Evolutionary conservation across 2,329 filamentous ascomycete genomes (phyloP), one percentile per base, ranked within the genome.

Genomic region (Cladosporium sp.): DNA sequence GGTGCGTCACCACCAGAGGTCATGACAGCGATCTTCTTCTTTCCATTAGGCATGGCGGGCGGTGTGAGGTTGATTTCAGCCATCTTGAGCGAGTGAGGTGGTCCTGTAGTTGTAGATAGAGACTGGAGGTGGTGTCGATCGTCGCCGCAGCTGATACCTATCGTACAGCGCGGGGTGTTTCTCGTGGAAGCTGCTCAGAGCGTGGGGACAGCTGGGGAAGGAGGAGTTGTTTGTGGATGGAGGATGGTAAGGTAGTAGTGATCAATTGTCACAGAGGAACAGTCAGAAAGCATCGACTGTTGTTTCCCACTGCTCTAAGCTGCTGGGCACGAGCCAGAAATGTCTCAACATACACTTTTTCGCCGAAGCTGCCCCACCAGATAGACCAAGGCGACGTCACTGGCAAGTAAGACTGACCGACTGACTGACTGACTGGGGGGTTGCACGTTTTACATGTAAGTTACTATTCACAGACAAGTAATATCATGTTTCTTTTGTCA

Each of bases 1-100:
- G 92, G 93, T 70, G 92, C 92, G 84, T 97, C 93, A 75, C 93
- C 93, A 76, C 93, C 93, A 71, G 91, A 96, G 75, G 93, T 97
- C 89, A 97, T 92, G 78, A 97, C 88, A 70, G 89, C 93, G 77
- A 97, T 94, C 69, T 86, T 83, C 75, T 87, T 86, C 77, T 84
- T 85, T 64, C 72, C 72, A 30, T 46, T 46, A 34, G 64, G 49
- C 58, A 60, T 58, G 26, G 64, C 65, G 25, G 74, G 74, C 54
- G 74, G 74, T 48, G 66, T 59, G n/a, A 74, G 68, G 48, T 65
- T 71, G 63, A 75, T 68, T 61, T 76, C 67, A 36, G 74, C 74
- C 74, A 76, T 76, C 49, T 63, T 61, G 60, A 43, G 30, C 25
- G 49, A 57, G 63, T 46, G 16, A 11, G 32, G 26, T 21, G 34